These are phyloP conservation scores for Plasmodiophora brassicae DNA, from an alignment of 208 protist genomes.

Conservation along the genomic window DNA sequence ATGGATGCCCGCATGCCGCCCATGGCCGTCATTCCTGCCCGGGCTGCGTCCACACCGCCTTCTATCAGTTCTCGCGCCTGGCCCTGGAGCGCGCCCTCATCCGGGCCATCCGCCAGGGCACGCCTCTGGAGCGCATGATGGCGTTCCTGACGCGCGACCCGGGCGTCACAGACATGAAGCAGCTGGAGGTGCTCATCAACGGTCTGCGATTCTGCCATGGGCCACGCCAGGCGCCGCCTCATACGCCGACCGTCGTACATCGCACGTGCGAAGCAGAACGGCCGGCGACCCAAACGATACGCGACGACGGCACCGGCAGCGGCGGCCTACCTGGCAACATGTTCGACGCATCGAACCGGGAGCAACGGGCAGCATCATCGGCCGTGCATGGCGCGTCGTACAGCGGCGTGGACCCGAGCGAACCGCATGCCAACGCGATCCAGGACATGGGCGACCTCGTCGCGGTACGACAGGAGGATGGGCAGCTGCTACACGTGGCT, in stretches of 20 bases:
- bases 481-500: background rate
- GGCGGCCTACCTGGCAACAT: no score
- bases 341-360: no score
- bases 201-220: background rate
- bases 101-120: background rate
- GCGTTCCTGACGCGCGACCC: background rate
- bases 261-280: background rate
- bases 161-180: background rate
- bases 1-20: no score
- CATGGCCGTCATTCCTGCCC: background rate
- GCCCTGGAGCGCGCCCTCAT: background rate
- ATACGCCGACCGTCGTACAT: background rate
- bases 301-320: background rate
- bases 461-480: background rate
- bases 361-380: no score
- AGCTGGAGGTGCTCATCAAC: background rate
- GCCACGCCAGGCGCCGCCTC: background rate
- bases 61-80: background rate
- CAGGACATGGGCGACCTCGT: no score
- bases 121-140: background rate
- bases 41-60: background rate
- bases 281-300: background rate
- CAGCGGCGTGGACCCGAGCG: no score
- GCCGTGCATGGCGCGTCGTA: no score
- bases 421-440: no score